phyloP scores from a whole-genome alignment of 306 rosid species.

The Canavalia ensiformis region DNA sequence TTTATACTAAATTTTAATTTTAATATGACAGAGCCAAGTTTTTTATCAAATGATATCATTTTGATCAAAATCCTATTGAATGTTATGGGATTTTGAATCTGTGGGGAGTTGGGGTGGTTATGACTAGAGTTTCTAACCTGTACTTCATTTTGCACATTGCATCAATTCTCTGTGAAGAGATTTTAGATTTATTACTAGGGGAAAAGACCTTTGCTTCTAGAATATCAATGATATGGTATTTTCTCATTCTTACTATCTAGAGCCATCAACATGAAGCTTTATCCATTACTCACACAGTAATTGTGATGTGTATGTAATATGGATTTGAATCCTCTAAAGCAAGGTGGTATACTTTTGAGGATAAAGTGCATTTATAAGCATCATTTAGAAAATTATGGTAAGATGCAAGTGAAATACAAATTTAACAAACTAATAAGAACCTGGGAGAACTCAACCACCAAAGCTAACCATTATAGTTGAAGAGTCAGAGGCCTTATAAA shows the following conservation, averaged over 20 bases:
- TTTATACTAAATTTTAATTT: constrained; percentile 22
- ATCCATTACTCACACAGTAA: background rate
- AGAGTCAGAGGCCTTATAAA: too few relatives aligned
- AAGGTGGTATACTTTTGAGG: background rate
- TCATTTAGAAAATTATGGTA: background rate
- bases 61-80: constrained; percentile 39
- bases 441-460: too few relatives aligned
- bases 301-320: constrained; percentile 31
- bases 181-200: constrained; percentile 14
- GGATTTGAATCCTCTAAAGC: background rate
- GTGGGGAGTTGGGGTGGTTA: constrained; percentile 30
- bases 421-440: too few relatives aligned
- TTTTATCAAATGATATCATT: constrained; percentile 16
- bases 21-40: background rate
- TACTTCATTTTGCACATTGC: constrained; percentile 23
- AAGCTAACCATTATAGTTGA: too few relatives aligned
- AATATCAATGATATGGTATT: constrained; percentile 22
- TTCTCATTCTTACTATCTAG: constrained; percentile 32
- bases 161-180: constrained; percentile 4
- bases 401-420: background rate
- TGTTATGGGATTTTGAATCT: background rate
- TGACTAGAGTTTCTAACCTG: constrained; percentile 18
- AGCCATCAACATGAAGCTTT: constrained; percentile 26
- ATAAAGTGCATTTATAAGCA: background rate
- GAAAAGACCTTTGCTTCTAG: constrained; percentile 17